A percentile compares a stretch with the other conserved stretches of the same genome.
These are phyloP conservation scores for Grosmannia huntii DNA, from an alignment of 2,329 filamentous ascomycete genomes.

Conservation along the genomic window DNA sequence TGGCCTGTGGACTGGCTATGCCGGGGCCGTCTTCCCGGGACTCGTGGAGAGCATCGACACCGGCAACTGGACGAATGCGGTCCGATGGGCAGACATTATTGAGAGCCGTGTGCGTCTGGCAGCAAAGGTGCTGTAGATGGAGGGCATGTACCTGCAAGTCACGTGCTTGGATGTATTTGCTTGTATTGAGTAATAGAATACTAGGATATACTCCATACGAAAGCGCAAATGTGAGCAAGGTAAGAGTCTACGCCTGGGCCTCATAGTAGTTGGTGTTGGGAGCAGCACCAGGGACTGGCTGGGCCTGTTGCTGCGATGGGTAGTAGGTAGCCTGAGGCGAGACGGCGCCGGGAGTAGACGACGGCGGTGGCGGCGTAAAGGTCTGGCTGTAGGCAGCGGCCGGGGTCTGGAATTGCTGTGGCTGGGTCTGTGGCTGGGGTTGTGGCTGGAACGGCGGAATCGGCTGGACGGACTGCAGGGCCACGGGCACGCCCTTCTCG, in stretches of 20 bases:
- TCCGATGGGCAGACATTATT: conserved; percentile 48
- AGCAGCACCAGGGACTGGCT: conserved; percentile 5
- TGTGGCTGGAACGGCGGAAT: background rate
- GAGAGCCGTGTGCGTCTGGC: conserved; percentile 35
- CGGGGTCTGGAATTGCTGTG: conserved; percentile 7
- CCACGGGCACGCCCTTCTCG: conserved; percentile 10
- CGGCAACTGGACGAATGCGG: conserved; percentile 43
- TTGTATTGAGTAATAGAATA: too few relatives aligned
- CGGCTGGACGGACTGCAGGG: background rate
- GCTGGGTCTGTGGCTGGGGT: background rate
- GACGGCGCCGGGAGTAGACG: background rate
- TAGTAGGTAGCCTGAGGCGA: background rate
- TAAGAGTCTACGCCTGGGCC: background rate
- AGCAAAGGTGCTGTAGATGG: conserved; percentile 21
- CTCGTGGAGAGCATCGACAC: conserved; percentile 49
- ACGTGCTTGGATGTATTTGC: too few relatives aligned
- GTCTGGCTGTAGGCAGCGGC: conserved; percentile 1
- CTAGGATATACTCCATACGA: too few relatives aligned
- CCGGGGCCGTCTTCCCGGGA: conserved; percentile 58
- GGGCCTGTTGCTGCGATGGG: too few relatives aligned
- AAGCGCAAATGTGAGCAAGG: background rate
- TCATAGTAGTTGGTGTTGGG: background rate
- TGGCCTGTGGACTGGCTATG: conserved; percentile 77
- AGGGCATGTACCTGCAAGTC: too few relatives aligned
- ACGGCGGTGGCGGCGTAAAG: background rate